Conservation (phyloP, 208 protist genomes). For the Angomonas deanei region DNA sequence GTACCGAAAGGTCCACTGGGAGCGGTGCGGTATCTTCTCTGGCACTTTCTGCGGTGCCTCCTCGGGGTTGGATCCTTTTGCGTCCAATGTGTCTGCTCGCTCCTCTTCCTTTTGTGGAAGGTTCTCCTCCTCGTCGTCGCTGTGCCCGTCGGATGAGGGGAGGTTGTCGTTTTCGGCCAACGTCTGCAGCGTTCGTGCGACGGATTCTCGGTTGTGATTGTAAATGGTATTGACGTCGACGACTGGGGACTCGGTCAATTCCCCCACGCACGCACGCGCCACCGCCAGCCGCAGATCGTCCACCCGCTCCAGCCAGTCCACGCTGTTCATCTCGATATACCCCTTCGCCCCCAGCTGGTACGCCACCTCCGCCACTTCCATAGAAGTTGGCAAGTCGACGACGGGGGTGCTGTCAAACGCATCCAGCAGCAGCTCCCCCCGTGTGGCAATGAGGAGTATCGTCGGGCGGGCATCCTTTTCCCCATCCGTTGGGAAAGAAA, state of each 20-base stretch:
- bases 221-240: constrained; percentile 11
- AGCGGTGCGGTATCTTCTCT: background rate
- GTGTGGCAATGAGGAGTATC: constrained; percentile 29
- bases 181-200: constrained; percentile 16
- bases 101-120: background rate
- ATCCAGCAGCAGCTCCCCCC: constrained; percentile 29
- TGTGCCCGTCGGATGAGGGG: background rate
- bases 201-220: constrained; percentile 9
- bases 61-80: background rate
- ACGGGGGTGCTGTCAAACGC: constrained; percentile 27
- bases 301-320: constrained; percentile 21
- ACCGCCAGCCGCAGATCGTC: constrained; percentile 31
- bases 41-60: background rate
- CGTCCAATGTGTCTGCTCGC: background rate
- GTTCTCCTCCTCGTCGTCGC: background rate
- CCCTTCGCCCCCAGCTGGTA: constrained; percentile 26
- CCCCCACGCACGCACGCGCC: constrained; percentile 46
- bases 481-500: background rate
- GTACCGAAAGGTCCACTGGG: constrained; percentile 40
- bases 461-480: constrained; percentile 8
- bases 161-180: background rate
- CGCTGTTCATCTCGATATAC: constrained; percentile 34
- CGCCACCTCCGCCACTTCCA: constrained; percentile 31
- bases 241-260: constrained; percentile 22
- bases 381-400: constrained; percentile 13